Percentiles rank a stretch among this genome's conserved stretches.
phyloP scores from a whole-genome alignment of 2,329 filamentous ascomycete genomes.

The Colletotrichum simmondsii region DNA sequence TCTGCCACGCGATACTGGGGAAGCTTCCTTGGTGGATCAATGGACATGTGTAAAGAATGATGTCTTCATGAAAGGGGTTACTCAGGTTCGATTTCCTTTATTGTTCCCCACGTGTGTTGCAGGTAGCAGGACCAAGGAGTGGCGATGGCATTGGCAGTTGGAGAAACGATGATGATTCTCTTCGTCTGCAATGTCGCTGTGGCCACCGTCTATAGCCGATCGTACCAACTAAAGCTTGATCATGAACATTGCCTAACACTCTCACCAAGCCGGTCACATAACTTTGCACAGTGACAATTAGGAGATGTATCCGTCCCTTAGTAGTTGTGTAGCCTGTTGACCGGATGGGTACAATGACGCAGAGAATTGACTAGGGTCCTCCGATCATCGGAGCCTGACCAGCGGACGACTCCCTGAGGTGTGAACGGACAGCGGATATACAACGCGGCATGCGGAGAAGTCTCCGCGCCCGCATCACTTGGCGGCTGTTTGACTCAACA shows the following conservation, averaged over 20 bases:
- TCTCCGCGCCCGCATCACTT: neutral
- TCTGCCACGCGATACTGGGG: neutral
- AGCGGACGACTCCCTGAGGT: neutral
- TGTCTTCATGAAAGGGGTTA: neutral
- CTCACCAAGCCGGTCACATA: no score
- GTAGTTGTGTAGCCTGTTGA: neutral
- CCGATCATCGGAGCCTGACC: conserved; percentile 20
- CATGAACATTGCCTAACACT: no score
- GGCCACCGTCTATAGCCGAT: no score
- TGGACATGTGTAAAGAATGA: neutral
- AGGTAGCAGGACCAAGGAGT: neutral
- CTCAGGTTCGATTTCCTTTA: neutral
- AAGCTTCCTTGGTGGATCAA: neutral
- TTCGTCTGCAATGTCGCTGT: no score
- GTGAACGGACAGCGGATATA: neutral
- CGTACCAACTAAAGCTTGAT: no score
- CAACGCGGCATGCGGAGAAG: conserved; percentile 11
- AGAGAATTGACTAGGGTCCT: neutral
- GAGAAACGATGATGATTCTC: no score
- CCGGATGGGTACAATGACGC: conserved; percentile 1
- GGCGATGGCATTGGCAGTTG: no score
- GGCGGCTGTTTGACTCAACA: neutral
- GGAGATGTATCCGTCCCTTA: neutral
- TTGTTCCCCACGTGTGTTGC: neutral
- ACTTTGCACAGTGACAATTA: neutral